Conservation (phyloP, 169 alveolate genomes). For the Plasmodium yoelii region DNA sequence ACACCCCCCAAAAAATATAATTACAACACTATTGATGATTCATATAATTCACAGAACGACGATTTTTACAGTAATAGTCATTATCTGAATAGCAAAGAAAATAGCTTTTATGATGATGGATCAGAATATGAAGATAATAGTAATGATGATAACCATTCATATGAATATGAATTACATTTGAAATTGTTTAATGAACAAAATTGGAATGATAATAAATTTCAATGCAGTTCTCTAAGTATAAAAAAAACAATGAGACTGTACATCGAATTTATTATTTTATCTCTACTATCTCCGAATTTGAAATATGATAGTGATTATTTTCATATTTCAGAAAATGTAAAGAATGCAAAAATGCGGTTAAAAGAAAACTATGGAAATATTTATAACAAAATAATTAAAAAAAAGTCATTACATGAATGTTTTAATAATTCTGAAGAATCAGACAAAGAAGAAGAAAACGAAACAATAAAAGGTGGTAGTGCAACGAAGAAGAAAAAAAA, state of each 20-base stretch:
- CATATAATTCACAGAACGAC: background rate
- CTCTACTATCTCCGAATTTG: conserved; percentile 60
- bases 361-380: conserved; percentile 31
- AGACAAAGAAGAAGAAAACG: background rate
- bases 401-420: conserved; percentile 53
- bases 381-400: conserved; percentile 22
- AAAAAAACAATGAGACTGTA: conserved; percentile 55
- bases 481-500: conserved; percentile 25
- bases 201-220: conserved; percentile 25
- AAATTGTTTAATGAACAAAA: conserved; percentile 58
- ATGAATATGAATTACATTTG: conserved; percentile 60
- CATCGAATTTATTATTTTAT: conserved; percentile 62
- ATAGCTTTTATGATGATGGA: conserved; percentile 6
- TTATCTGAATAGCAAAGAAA: background rate
- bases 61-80: conserved; percentile 3
- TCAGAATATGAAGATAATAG: conserved; percentile 7
- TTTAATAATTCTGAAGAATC: conserved; percentile 14
- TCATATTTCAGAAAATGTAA: conserved; percentile 36
- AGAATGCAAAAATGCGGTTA: background rate
- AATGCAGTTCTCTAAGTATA: conserved; percentile 43
- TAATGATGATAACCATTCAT: conserved; percentile 6
- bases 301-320: conserved; percentile 39
- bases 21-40: background rate
- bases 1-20: background rate
- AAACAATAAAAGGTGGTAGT: background rate